Conservation (phyloP, 768 basidiomycete species). For the Leccinum aurantiacum region DNA sequence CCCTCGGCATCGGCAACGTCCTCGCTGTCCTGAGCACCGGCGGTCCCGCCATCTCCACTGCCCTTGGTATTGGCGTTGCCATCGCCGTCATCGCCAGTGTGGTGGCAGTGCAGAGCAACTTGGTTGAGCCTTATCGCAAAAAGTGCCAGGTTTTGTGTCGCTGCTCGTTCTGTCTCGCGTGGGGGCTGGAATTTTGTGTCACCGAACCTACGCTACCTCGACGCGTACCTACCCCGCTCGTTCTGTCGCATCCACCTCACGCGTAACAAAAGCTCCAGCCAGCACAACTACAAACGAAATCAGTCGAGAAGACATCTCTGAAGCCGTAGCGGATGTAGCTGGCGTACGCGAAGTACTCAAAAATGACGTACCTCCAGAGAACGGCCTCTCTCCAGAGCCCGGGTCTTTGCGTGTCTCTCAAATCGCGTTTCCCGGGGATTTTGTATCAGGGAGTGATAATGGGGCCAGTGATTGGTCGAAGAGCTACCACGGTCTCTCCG, state of each 20-base stretch:
- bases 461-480: slow-evolving; percentile 78
- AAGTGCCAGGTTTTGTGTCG: slow-evolving; percentile 7
- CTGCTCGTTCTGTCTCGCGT: slow-evolving; percentile 10
- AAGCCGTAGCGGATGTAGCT: slow-evolving; percentile 20
- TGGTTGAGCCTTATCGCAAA: slow-evolving; percentile 7
- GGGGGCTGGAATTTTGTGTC: not conserved
- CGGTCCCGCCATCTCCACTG: no score
- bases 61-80: no score
- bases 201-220: slow-evolving; percentile 21
- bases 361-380: slow-evolving; percentile 19
- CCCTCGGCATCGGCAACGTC: no score
- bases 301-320: slow-evolving; percentile 21
- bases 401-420: slow-evolving; percentile 15
- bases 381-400: slow-evolving; percentile 10
- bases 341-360: slow-evolving; percentile 14
- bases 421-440: slow-evolving; percentile 30
- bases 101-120: slow-evolving; percentile 9
- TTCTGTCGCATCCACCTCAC: slow-evolving; percentile 20
- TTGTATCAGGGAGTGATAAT: slow-evolving; percentile 21
- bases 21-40: no score
- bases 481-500: slow-evolving; percentile 79
- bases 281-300: slow-evolving; percentile 32
- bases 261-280: slow-evolving; percentile 29
- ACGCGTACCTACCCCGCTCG: slow-evolving; percentile 29
- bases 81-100: no score